Evolutionary conservation across 2,329 filamentous ascomycete genomes (phyloP).

Genomic region (Trichoderma pleuroti): DNA sequence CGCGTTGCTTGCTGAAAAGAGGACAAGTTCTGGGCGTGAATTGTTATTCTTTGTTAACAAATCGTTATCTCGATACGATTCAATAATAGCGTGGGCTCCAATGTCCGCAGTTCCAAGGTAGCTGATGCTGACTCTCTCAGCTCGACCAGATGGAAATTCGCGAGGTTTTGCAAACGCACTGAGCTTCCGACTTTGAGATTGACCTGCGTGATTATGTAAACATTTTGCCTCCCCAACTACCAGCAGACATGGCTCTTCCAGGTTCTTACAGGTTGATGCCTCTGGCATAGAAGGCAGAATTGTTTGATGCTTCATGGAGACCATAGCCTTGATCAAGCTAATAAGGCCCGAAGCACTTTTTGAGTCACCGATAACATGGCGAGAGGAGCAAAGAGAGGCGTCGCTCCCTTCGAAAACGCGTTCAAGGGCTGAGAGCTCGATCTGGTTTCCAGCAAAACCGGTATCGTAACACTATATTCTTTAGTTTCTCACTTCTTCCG

Average conservation of each 20-base stretch:
- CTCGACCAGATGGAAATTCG: background rate
- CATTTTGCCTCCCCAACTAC: background rate
- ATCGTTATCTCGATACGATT: background rate
- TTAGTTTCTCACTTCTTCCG: background rate
- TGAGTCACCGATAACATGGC: slow-evolving; percentile 28
- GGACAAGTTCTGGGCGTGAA: background rate
- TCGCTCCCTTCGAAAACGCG: slow-evolving; percentile 29
- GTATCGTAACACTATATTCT: slow-evolving; percentile 42
- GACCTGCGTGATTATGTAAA: background rate
- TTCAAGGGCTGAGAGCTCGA: slow-evolving; percentile 37
- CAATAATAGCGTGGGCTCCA: background rate
- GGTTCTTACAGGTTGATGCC: slow-evolving; percentile 24
- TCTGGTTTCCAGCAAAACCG: slow-evolving; percentile 40
- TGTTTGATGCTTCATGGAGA: slow-evolving; percentile 7
- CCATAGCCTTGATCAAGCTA: slow-evolving; percentile 27
- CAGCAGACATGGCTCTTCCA: background rate
- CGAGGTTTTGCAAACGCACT: background rate
- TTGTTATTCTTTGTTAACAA: background rate
- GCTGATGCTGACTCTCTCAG: slow-evolving; percentile 8
- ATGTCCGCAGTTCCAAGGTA: background rate
- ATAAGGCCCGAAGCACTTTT: slow-evolving; percentile 26
- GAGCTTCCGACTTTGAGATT: background rate
- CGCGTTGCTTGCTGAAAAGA: slow-evolving; percentile 13
- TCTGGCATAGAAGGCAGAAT: slow-evolving; percentile 3
- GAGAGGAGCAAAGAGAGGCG: slow-evolving; percentile 28